Conservation (phyloP, 2,329 filamentous ascomycete species). For the Lanzia echinophila region DNA sequence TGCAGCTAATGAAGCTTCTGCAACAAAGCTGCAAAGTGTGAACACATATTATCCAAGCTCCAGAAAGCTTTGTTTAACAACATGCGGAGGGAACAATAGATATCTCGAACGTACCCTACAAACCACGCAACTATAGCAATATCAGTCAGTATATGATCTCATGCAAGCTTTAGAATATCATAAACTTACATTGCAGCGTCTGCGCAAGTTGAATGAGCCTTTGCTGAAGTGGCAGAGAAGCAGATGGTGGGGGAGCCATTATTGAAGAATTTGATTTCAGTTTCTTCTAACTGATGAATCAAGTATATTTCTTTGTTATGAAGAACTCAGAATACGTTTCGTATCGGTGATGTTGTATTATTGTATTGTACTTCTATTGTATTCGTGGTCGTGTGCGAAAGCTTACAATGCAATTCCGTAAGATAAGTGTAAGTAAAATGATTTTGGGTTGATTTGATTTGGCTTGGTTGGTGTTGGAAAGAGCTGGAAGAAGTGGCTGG, state of each 20-base stretch:
- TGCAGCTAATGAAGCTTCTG: slow-evolving; percentile 2
- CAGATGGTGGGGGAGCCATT: slow-evolving; percentile 31
- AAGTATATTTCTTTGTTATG: neutral
- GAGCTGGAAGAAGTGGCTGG: slow-evolving; percentile 4
- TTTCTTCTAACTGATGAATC: neutral
- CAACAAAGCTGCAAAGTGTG: neutral
- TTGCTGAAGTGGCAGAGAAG: slow-evolving; percentile 31
- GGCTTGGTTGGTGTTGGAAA: neutral
- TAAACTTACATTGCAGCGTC: slow-evolving; percentile 80
- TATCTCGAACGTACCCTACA: slow-evolving; percentile 56
- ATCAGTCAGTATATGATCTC: slow-evolving; percentile 14
- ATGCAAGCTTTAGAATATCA: slow-evolving; percentile 17
- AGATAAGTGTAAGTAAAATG: neutral
- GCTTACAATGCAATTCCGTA: neutral
- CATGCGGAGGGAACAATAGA: slow-evolving; percentile 8
- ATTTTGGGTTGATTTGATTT: neutral
- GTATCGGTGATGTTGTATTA: neutral
- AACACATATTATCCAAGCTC: slow-evolving; percentile 10
- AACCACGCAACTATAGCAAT: slow-evolving; percentile 64
- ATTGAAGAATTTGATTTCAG: neutral
- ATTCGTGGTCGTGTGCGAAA: neutral
- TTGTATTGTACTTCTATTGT: neutral
- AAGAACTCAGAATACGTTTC: neutral
- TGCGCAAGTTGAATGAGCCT: slow-evolving; percentile 72
- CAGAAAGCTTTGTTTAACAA: slow-evolving; percentile 5